A percentile compares a stretch with the other conserved stretches of the same genome.
These are phyloP conservation scores for Ustilago nuda DNA, from an alignment of 1,284 basidiomycete genomes.

Conservation along the genomic window DNA sequence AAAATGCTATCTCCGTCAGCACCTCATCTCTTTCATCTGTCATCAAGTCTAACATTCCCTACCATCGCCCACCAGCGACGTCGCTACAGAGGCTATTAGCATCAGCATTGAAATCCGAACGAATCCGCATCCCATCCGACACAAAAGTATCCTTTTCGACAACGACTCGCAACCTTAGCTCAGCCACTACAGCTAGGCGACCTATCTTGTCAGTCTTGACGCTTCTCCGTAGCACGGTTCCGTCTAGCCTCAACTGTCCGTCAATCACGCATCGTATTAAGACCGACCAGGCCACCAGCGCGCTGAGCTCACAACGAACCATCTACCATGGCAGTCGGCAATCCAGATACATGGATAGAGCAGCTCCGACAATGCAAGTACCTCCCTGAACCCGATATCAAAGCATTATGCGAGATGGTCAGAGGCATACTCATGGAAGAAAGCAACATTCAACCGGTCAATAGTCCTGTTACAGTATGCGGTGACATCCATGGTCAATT, in stretches of 20 bases:
- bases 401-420: constrained; percentile 85
- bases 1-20: neutral
- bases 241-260: neutral
- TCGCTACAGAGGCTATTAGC: neutral
- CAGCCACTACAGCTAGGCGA: too few species aligned
- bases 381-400: constrained; percentile 91
- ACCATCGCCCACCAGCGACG: neutral
- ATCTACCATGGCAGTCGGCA: constrained; percentile 46
- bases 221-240: neutral
- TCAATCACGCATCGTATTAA: neutral
- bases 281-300: neutral
- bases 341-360: constrained; percentile 65
- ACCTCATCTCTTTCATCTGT: neutral
- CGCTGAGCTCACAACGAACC: constrained; percentile 1
- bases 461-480: constrained; percentile 89
- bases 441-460: constrained; percentile 92
- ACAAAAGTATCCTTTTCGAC: too few species aligned
- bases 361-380: constrained; percentile 86
- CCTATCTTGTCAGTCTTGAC: neutral
- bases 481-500: constrained; percentile 96
- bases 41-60: neutral
- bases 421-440: constrained; percentile 89
- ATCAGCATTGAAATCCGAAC: too few species aligned
- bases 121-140: too few species aligned
- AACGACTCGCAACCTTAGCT: too few species aligned